These are phyloP conservation scores for Hypoxylon crocopeplum DNA, from an alignment of 495 filamentous ascomycete genomes.

Conservation along the genomic window DNA sequence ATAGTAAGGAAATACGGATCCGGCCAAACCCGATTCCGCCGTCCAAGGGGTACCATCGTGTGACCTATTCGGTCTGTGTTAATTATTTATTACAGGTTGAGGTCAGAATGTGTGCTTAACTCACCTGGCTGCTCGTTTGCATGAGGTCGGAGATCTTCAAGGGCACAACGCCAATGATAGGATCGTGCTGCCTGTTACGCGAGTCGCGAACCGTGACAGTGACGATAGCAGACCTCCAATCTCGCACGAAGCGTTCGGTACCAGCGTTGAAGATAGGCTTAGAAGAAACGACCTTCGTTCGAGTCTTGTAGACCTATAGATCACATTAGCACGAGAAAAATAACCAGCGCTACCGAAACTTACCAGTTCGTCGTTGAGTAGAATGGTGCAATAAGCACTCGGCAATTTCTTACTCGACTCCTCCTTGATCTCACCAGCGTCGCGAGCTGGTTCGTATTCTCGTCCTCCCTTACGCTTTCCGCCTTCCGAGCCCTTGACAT, in stretches of 20 bases:
- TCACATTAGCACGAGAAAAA: neutral
- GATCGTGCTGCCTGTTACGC: slow-evolving; percentile 89
- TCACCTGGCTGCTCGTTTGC: slow-evolving; percentile 80
- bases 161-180: slow-evolving; percentile 89
- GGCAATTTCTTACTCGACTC: slow-evolving; percentile 80
- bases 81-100: slow-evolving; percentile 29
- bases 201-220: slow-evolving; percentile 88
- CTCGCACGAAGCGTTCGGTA: slow-evolving; percentile 91
- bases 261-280: slow-evolving; percentile 97
- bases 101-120: neutral
- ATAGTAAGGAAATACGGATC: slow-evolving; percentile 86
- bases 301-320: slow-evolving; percentile 77
- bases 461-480: slow-evolving; percentile 72
- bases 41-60: slow-evolving; percentile 65
- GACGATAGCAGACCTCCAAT: slow-evolving; percentile 87
- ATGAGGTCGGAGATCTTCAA: slow-evolving; percentile 86
- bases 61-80: slow-evolving; percentile 31
- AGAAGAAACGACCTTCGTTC: slow-evolving; percentile 87
- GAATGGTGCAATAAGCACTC: slow-evolving; percentile 88
- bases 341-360: slow-evolving; percentile 35
- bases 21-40: slow-evolving; percentile 80
- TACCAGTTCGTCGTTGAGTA: slow-evolving; percentile 84
- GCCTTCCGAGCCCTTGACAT: slow-evolving; percentile 71
- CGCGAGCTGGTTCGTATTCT: slow-evolving; percentile 89
- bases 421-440: slow-evolving; percentile 83